Evolutionary conservation across 2,329 filamentous ascomycete species (phyloP).

Genomic region (Trichoderma brevicompactum): DNA sequence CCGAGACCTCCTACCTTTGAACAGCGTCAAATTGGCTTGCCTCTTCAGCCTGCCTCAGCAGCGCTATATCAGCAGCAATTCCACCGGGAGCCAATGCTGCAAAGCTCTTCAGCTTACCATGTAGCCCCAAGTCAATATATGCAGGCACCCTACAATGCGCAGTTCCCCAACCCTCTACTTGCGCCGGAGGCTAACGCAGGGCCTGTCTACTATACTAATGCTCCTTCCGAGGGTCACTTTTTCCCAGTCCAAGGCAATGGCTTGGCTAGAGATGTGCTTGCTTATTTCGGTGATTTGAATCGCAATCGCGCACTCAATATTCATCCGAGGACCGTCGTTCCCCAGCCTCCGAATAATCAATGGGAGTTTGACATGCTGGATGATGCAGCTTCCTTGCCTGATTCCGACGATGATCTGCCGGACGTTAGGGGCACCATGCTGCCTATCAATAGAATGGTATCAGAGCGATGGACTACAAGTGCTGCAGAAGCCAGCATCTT

Average conservation of each 20-base stretch:
- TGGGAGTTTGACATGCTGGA: slow-evolving; percentile 45
- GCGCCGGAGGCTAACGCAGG: slow-evolving; percentile 16
- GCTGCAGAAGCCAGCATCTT: slow-evolving; percentile 56
- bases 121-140: slow-evolving; percentile 18
- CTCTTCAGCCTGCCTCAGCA: slow-evolving; percentile 14
- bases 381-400: slow-evolving; percentile 65
- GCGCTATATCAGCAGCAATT: slow-evolving; percentile 20
- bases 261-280: background rate
- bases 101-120: background rate
- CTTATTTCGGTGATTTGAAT: background rate
- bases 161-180: slow-evolving; percentile 34
- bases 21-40: slow-evolving; percentile 22
- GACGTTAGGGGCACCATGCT: slow-evolving; percentile 44
- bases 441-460: slow-evolving; percentile 45
- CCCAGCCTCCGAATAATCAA: slow-evolving; percentile 26
- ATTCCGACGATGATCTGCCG: slow-evolving; percentile 62
- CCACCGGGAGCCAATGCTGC: slow-evolving; percentile 22
- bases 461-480: slow-evolving; percentile 36
- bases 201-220: background rate
- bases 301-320: background rate
- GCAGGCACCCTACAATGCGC: slow-evolving; percentile 14
- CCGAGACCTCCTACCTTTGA: slow-evolving; percentile 52
- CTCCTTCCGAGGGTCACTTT: background rate
- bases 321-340: background rate
- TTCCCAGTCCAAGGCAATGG: background rate